Evolutionary conservation across 306 rosid species (phyloP), one percentile per base, ranked within the genome.

Genomic region (Oemleria cerasiformis): DNA sequence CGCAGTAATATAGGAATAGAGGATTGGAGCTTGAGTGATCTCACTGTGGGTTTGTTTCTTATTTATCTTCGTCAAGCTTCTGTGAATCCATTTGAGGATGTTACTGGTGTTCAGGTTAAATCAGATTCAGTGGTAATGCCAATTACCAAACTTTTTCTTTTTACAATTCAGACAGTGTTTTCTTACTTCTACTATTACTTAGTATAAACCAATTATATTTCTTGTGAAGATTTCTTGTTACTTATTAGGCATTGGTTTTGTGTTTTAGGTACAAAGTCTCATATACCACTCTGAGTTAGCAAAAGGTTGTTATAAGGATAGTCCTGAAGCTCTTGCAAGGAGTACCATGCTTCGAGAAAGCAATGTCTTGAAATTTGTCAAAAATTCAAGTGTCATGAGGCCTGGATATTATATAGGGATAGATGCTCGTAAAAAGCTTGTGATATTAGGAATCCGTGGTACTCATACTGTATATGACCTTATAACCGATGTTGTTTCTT

Each of bases 11-110:
- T 80, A 67, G 97, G 97, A 59, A 85, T 95, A 63, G 87, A 85
- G 65, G 99, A 88, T 83, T 95, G 97, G 97, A 95, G 90, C 73
- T 86, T 95, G 89, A 88, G 96, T 71, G 97, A 91, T 81, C 97
- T 95, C 71, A 91, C 99, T 2, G 58, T 91, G 71, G 99, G 96
- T 72, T 75, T 91, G 71, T 95, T 85, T 82, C 90, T 95, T 77
- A 80, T 95, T 30, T 95, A 95, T 83, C 97, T 95, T 69, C 92
- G 92, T 65, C 99, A 91, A 84, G 92, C 96, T 19, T 86, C 97
- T 57, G 67, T 82, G 23, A 80, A 85, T 85, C 81, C 83, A 30
- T 77, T 76, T 73, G 90, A 89, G 80, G 90, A 85, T 77, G 65
- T 89, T 63, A 84, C 81, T 81, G 96, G 92, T 77, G 76, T 80